Evolutionary conservation across 805 yeast species (phyloP).

Genomic region (Candida quercuum): DNA sequence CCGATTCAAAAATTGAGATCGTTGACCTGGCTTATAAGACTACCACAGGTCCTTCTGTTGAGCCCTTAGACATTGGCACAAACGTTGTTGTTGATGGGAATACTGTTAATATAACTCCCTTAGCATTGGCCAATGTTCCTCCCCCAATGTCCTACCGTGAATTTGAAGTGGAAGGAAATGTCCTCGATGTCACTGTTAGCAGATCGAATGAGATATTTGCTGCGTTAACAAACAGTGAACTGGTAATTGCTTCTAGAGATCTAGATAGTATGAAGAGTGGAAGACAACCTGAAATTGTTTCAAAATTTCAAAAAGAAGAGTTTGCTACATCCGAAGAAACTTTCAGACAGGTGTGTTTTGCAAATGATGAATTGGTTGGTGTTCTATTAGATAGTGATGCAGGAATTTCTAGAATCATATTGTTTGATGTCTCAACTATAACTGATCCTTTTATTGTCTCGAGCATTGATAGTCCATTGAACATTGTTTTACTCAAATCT

Average conservation of each 20-base stretch:
- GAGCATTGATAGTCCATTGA: slow-evolving; percentile 40
- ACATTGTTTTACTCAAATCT: slow-evolving; percentile 52
- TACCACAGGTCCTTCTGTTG: slow-evolving; percentile 60
- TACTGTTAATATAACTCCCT: slow-evolving; percentile 70
- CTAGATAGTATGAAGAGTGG: slow-evolving; percentile 39
- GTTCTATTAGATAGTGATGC: slow-evolving; percentile 50
- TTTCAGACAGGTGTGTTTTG: slow-evolving; percentile 60
- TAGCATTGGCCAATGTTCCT: slow-evolving; percentile 82
- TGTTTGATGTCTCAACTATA: slow-evolving; percentile 42
- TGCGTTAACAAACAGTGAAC: slow-evolving; percentile 41
- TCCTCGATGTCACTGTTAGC: slow-evolving; percentile 62
- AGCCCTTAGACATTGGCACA: slow-evolving; percentile 74
- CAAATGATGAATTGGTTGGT: slow-evolving; percentile 47
- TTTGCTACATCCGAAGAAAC: slow-evolving; percentile 38
- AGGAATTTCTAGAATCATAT: slow-evolving; percentile 42
- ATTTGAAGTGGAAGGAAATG: slow-evolving; percentile 46
- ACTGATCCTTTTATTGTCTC: slow-evolving; percentile 36
- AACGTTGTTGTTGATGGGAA: slow-evolving; percentile 77
- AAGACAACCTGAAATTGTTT: slow-evolving; percentile 36
- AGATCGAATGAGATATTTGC: slow-evolving; percentile 55
- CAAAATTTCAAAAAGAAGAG: slow-evolving; percentile 20
- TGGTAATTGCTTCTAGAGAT: slow-evolving; percentile 44
- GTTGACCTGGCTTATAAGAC: slow-evolving; percentile 63
- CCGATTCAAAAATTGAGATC: slow-evolving; percentile 46
- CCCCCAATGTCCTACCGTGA: slow-evolving; percentile 86